Conservation (phyloP, 2,329 filamentous ascomycete genomes). For the Colletotrichum chlorophyti region DNA sequence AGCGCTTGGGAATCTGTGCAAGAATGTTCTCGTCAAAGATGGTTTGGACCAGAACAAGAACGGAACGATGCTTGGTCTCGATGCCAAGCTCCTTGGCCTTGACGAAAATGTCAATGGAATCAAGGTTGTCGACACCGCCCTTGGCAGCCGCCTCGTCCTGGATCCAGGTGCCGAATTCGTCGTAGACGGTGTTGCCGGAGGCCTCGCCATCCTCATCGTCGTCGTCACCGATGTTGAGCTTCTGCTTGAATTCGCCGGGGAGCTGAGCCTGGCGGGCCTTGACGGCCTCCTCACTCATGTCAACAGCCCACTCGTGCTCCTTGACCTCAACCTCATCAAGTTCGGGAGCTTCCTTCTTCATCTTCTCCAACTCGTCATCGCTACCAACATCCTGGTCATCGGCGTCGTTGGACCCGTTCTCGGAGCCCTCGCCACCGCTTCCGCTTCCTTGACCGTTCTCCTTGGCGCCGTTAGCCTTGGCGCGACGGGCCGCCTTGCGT, state of each 20-base stretch:
- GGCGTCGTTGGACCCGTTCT: conserved; percentile 57
- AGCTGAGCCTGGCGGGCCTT: conserved; percentile 92
- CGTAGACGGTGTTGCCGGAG: conserved; percentile 79
- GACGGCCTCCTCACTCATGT: conserved; percentile 95
- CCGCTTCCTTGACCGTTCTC: conserved; percentile 64
- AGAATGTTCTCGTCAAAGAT: conserved; percentile 91
- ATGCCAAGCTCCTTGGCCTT: conserved; percentile 98
- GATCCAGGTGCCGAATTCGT: conserved; percentile 94
- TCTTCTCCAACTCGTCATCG: conserved; percentile 90
- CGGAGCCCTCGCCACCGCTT: conserved; percentile 62
- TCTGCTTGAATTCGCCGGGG: conserved; percentile 92
- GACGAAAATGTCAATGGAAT: conserved; percentile 90
- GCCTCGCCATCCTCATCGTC: conserved; percentile 83
- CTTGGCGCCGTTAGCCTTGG: conserved; percentile 72
- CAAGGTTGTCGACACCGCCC: conserved; percentile 78
- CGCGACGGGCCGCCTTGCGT: conserved; percentile 88
- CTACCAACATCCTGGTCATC: conserved; percentile 73
- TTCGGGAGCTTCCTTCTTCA: conserved; percentile 67
- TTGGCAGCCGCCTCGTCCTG: conserved; percentile 73
- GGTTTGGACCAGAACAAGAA: conserved; percentile 90
- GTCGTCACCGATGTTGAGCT: conserved; percentile 80
- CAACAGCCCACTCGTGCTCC: conserved; percentile 94
- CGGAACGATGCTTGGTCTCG: conserved; percentile 90
- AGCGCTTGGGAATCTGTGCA: conserved; percentile 85
- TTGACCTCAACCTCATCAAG: conserved; percentile 67